Base-by-base conservation (phyloP, 805 yeast genomes). In the Limtongozyma cylindracea region DNA sequence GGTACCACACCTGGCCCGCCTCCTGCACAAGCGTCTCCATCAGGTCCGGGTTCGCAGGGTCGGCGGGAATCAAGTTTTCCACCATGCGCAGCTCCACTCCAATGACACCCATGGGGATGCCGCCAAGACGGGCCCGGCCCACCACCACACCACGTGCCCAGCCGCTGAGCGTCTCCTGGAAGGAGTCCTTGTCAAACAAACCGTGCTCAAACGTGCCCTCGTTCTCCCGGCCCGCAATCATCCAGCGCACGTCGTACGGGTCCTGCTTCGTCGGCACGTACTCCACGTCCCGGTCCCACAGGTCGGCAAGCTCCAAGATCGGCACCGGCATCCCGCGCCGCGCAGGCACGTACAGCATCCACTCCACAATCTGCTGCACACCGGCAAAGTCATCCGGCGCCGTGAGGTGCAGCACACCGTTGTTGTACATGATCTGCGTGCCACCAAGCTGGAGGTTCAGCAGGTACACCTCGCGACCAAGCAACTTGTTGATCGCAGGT, bases 1-100 rank as follows among this genome's bases (percentile, higher is more conserved):
- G 99, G 56, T 82, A 77, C 99, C 99, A 88, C 33, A 88, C 99
- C 56, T 82, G 95, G 42, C 98, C 99, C 30, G 99, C 95, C 49
- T 88, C 98, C 47, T 74, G 91, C 27, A 77, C 50, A 39, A 72
- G 47, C 34, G 63, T 52, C 49, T 88, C 98, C 19, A 88, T 77
- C 10, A 96, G 82, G 25, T 66, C 80, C 23, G 92, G 91, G 50
- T 88, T 88, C 17, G 99, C 99, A 19, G 99, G 98, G 43, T 88
- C 99, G 19, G 99, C 99, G 21, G 98, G 98, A 29, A 62, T 46
- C 35, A 78, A 50, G 53, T 84, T 88, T 36, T 91, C 96, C 28
- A 91, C 68, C 23, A 69, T 58, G 39, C 88, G 64, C 12, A 91
- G 73, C 49, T 88, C 98, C 32, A 91, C 98, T 35, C 76, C 95